phyloP scores from a whole-genome alignment of 164 flowering plant species.

The Nymphaea thermarum region DNA sequence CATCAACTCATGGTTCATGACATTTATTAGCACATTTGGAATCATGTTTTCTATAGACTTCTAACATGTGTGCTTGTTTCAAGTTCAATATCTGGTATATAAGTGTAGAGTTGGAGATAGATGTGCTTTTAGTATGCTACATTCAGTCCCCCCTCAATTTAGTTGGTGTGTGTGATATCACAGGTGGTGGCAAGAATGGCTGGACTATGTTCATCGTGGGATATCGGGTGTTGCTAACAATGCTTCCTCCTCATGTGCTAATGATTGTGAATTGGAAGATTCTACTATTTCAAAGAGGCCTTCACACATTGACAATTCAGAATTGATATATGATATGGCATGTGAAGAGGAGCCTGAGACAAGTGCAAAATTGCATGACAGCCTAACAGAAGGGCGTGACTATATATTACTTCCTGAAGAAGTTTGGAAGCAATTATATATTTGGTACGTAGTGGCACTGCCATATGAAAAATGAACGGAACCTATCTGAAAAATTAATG shows the following conservation, averaged over 20 bases:
- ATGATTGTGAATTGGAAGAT: conserved; percentile 35
- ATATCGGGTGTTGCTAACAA: conserved; percentile 31
- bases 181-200: conserved; percentile 99
- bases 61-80: neutral
- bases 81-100: neutral
- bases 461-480: neutral
- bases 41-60: neutral
- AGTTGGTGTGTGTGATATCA: conserved; percentile 3
- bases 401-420: conserved; percentile 81
- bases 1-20: neutral
- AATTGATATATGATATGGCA: conserved; percentile 50
- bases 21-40: neutral
- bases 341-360: conserved; percentile 41
- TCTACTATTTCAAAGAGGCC: conserved; percentile 50
- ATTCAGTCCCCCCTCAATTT: no score
- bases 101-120: neutral
- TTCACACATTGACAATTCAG: conserved; percentile 62
- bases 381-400: conserved; percentile 84
- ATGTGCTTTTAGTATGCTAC: neutral
- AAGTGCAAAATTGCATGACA: conserved; percentile 66
- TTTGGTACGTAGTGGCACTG: conserved; percentile 42
- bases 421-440: conserved; percentile 73
- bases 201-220: conserved; percentile 79
- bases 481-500: no score
- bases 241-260: conserved; percentile 21